Base-by-base conservation (phyloP, 441 rosid genomes). In the Melastoma candidum region DNA sequence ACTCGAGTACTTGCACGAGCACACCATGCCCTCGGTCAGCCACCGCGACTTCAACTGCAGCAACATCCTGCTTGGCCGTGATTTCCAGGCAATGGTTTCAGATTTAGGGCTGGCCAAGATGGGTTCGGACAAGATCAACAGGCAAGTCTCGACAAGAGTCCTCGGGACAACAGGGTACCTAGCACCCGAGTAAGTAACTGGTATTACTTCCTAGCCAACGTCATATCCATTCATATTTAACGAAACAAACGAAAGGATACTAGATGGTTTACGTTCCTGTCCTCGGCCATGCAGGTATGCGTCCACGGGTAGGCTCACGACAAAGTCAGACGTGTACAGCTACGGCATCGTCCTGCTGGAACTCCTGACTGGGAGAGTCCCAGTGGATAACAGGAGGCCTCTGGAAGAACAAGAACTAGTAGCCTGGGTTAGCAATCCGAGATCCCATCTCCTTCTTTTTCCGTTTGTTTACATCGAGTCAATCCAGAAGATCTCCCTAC, bases 291-390 rank as follows among this genome's bases (percentile, higher is more conserved):
- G 71, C 61, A 90, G 97, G 82, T 90, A 81, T 61, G 78, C 81
- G 11, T 81, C 95, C 41, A 87, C 95, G 1, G 97, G 97, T 17
- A 87, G 78, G 71, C 89, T 87, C 32, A 87, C 96, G 9, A 84
- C 87, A 43, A 90, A 90, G 77, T 90, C 97, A 48, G 97, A 87
- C 69, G 86, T 84, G 7, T 90, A 87, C 67, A 87, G 92, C 68
- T 90, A 79, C 22, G 97, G 97, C 0, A 82, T 87, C 11, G 87
- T 87, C 53, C 82, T 90, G 7, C 54, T 90, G 49, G 84, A 90
- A 75, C 82, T 90, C 45, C 61, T 90, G 69, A 90, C 97, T 4
- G 97, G 97, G 41, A 83, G 92, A 2, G 72, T 49, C 43, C 97
- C 95, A 0, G 68, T 87, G 2, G 95, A 90, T 53, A 75, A 71